Evolutionary conservation across 305 asterid genomes (phyloP), one percentile per base, ranked within the genome.

Genomic region (Solanum hybrid): DNA sequence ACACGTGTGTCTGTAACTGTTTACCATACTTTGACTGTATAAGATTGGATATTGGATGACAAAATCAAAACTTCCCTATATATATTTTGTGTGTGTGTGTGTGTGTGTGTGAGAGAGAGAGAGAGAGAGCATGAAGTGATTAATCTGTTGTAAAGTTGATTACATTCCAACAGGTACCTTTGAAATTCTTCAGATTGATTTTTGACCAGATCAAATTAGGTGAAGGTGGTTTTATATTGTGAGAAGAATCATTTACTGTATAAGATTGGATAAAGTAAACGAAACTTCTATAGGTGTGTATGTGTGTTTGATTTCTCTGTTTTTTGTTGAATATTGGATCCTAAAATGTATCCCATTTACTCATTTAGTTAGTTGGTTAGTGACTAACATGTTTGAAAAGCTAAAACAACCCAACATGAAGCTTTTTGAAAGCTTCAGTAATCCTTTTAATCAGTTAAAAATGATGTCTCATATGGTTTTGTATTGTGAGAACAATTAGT

Each of bases 401-500:
- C 51, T 60, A 85, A 34, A 64, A 34, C 24, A 85, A 2, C 34
- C 34, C 88, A 32, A n/a, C 42, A 32, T 2, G n/a, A 85, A 22
- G 51, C 88, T 32, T 56, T 76, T 82, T 24, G 73, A 1, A 85
- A 85, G 32, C 77, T 85, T 22, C 32, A 6, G 51, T 85, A 24
- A 56, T 56, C 46, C 46, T 60, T 56, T 81, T 56, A n/a, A 64
- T 32, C 14, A 32, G 51, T 32, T 85, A 34, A 56, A 85, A 85
- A 32, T 60, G 88, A 32, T 37, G 24, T 32, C 66, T 51, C 51
- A 22, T 85, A 60, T 60, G 77, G 46, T 85, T 85, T 85, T 85
- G 12, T 85, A 32, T 60, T 86, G 80, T 88, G 91, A 92, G 92
- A 84, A 89, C 80, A 86, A 87, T 91, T 94, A 96, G 99, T 89